Conservation (phyloP, 257 asterid species). For the Solanum arcanum region DNA sequence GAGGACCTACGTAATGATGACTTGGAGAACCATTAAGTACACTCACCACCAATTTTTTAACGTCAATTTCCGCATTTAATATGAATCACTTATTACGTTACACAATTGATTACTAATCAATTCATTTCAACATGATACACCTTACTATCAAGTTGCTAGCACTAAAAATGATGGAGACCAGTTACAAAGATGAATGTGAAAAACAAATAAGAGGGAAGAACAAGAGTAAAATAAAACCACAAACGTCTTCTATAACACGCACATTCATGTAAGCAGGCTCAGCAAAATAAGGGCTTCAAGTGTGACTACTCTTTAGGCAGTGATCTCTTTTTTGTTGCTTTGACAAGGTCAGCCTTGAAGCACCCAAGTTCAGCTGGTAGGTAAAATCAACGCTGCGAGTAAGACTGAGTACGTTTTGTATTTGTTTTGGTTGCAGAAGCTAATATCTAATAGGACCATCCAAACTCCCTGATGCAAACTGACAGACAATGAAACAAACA, state of each 20-base stretch:
- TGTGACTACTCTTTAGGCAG: background rate
- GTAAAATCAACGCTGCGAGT: background rate
- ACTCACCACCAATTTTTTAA: too few relatives aligned
- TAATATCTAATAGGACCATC: conserved; percentile 88
- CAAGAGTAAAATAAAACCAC: background rate
- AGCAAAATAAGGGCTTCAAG: conserved; percentile 10
- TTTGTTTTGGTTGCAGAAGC: background rate
- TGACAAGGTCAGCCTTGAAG: background rate
- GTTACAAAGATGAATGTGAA: background rate
- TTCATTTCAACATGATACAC: background rate
- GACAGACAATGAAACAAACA: conserved; percentile 10
- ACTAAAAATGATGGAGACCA: background rate
- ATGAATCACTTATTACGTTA: background rate
- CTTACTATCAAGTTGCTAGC: background rate
- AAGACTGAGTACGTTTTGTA: background rate
- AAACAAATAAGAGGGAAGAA: background rate
- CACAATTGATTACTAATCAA: background rate
- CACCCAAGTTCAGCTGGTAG: background rate
- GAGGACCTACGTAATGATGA: too few relatives aligned
- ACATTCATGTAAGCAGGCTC: background rate
- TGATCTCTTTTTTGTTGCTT: background rate
- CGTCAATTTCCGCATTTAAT: too few relatives aligned
- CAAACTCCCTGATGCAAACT: conserved; percentile 98
- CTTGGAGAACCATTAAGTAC: too few relatives aligned
- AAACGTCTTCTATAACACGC: background rate